Evolutionary conservation across 495 filamentous ascomycete species (phyloP).

Genomic region (Penicillium bialowiezense): DNA sequence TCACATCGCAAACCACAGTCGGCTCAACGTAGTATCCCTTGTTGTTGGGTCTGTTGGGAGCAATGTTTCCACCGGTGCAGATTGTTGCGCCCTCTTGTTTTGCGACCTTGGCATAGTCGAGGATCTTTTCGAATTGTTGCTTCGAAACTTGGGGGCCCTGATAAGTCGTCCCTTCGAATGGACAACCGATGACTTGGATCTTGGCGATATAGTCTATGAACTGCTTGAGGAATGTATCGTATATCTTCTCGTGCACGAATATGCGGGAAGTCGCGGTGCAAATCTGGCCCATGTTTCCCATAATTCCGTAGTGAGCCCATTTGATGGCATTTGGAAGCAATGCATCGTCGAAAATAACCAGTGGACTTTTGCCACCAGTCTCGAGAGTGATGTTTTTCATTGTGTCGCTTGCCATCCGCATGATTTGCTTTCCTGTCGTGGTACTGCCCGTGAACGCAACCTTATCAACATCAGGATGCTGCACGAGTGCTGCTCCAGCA

Average conservation of each 20-base stretch:
- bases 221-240: not conserved
- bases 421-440: conserved; percentile 75
- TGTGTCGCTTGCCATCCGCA: conserved; percentile 70
- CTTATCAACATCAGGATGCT: conserved; percentile 76
- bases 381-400: conserved; percentile 54
- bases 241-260: not conserved
- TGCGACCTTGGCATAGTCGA: not conserved
- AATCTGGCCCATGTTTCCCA: not conserved
- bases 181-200: too few relatives aligned
- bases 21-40: not conserved
- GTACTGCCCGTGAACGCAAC: conserved; percentile 88
- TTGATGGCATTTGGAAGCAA: not conserved
- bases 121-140: not conserved
- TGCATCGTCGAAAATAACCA: not conserved
- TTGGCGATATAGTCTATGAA: too few relatives aligned
- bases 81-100: not conserved
- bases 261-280: not conserved
- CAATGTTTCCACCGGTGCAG: not conserved
- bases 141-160: not conserved
- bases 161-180: not conserved
- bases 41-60: too few relatives aligned
- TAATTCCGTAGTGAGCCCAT: not conserved
- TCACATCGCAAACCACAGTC: not conserved
- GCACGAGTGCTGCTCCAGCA: conserved; percentile 72
- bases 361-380: not conserved